Evolutionary conservation across 2,329 filamentous ascomycete genomes (phyloP).

Genomic region (Paraconiothyrium sp.): DNA sequence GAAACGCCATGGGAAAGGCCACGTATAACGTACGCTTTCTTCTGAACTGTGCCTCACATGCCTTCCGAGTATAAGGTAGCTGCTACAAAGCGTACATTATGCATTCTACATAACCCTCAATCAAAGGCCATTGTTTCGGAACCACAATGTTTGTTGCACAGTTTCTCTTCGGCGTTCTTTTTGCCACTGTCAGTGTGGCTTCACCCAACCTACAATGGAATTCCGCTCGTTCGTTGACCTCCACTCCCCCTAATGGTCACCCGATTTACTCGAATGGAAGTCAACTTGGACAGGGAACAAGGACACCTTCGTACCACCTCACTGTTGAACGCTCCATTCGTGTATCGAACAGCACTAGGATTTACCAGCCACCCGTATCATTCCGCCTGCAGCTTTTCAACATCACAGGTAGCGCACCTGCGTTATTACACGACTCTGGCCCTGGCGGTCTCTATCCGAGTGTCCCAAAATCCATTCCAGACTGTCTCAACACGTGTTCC

Average conservation of each 20-base stretch:
- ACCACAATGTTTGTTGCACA: background rate
- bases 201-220: background rate
- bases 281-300: background rate
- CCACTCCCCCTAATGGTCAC: background rate
- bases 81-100: too few species aligned
- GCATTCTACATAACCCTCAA: too few species aligned
- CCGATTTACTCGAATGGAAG: background rate
- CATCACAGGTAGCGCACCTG: too few species aligned
- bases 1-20: too few species aligned
- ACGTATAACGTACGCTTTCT: too few species aligned
- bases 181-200: background rate
- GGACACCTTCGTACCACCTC: background rate
- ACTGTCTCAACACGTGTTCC: background rate
- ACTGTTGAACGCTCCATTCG: background rate
- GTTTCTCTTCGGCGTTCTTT: background rate
- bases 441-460: too few species aligned
- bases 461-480: too few species aligned
- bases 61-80: too few species aligned
- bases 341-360: background rate
- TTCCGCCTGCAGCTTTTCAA: too few species aligned
- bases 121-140: background rate
- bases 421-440: too few species aligned
- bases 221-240: background rate
- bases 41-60: too few species aligned
- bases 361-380: background rate